Base-by-base conservation (phyloP, 2,329 filamentous ascomycete species). In the Orbilia ellipsospora region DNA sequence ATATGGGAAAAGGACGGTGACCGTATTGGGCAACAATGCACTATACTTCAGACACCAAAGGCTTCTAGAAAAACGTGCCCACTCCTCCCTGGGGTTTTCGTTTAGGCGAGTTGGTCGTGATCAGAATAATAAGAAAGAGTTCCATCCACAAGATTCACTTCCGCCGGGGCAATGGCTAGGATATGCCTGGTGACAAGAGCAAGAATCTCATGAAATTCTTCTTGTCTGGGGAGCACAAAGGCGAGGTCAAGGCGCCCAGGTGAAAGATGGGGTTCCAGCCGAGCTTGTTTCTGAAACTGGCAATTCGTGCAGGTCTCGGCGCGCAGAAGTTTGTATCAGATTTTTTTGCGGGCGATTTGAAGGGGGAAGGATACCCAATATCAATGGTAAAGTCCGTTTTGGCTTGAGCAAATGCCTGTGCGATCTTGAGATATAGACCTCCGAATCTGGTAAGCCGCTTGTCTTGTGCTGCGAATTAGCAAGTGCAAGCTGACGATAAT, bases 241-340 rank as follows among this genome's bases (percentile, higher is more conserved):
- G 64, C 64, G 57, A 68, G 64, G 59, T 68, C 64, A 64, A 69
- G 64, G 62, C 60, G 64, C 64, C 60, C 72, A 75, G 64, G 65
- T 64, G 64, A 63, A 75, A 69, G 59, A 69, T 75, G 72, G 72
- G 72, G 72, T 69, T 64, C 72, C 72, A 75, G 36, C 72, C 72
- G 72, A 75, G 72, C 72, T 68, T 75, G 64, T 69, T 68, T 75
- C 72, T 75, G 52, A 64, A 75, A 64, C 65, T 64, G 64, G 72
- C 59, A 75, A 75, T 69, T 59, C 72, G 44, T 63, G 72, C 52
- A 64, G 36, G 59, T 45, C 57, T 65, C 42, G 69, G 69, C 62
- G 62, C 62, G 31, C 36, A 40, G 56, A 23, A 51, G 59, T 40
- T 50, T 67, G 62, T 50, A 56, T 59, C 57, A 20, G 57, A 64